These are phyloP conservation scores for Boletellus dicymbophilus DNA, from an alignment of 1,284 basidiomycete genomes.

Conservation along the genomic window DNA sequence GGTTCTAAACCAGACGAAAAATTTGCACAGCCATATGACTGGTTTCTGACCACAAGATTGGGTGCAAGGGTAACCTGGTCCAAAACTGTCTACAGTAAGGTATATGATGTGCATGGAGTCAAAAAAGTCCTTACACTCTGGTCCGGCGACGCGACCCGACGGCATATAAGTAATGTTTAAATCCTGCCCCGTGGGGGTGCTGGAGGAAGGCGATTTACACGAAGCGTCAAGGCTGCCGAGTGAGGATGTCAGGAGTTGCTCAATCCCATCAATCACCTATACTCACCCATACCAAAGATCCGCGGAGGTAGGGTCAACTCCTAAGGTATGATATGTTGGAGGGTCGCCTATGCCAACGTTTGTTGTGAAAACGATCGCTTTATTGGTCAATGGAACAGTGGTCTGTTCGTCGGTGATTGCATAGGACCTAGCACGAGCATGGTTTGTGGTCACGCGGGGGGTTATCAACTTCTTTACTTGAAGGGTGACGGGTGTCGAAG, in stretches of 20 bases:
- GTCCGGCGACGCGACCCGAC: slow-evolving; percentile 19
- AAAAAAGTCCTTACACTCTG: slow-evolving; percentile 20
- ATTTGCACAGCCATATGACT: slow-evolving; percentile 27
- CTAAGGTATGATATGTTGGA: slow-evolving; percentile 23
- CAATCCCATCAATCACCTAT: not conserved
- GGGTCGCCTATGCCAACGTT: slow-evolving; percentile 27
- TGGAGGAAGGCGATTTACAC: slow-evolving; percentile 24
- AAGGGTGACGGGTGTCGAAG: slow-evolving; percentile 3
- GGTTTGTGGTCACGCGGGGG: too few relatives aligned
- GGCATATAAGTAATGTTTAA: slow-evolving; percentile 25
- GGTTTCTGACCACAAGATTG: slow-evolving; percentile 20
- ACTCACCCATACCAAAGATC: slow-evolving; percentile 35
- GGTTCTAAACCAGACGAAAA: not conserved
- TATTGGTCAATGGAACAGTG: slow-evolving; percentile 21
- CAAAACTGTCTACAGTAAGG: slow-evolving; percentile 13
- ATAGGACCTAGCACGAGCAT: slow-evolving; percentile 19
- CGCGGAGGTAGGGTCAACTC: slow-evolving; percentile 35
- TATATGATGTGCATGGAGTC: not conserved
- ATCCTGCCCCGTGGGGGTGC: slow-evolving; percentile 21
- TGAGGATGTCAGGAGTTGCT: not conserved
- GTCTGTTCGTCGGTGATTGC: slow-evolving; percentile 1
- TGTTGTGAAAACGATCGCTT: slow-evolving; percentile 18
- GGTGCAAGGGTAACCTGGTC: slow-evolving; percentile 25
- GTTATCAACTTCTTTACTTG: slow-evolving; percentile 16
- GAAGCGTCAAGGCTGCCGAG: slow-evolving; percentile 14